Evolutionary conservation across 495 filamentous ascomycete genomes (phyloP).

Genomic region (Penicillium argentinense): DNA sequence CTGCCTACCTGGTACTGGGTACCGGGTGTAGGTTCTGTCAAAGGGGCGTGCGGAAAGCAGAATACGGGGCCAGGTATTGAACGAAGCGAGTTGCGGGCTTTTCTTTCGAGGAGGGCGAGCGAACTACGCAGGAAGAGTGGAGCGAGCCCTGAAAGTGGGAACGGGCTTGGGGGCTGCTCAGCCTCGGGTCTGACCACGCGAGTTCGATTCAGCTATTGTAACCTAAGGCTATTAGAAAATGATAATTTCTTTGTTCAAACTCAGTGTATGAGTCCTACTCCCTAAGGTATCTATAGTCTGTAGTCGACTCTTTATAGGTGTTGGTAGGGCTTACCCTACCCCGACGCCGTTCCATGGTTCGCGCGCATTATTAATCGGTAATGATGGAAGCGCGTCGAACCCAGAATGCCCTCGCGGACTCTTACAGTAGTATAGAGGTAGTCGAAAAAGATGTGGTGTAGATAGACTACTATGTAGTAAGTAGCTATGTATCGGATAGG

Average conservation of each 20-base stretch:
- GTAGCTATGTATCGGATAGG: no score
- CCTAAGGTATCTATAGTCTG: no score
- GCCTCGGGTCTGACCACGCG: constrained; percentile 21
- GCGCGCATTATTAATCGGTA: not conserved
- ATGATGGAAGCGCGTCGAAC: no score
- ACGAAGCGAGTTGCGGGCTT: constrained; percentile 19
- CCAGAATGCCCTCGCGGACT: no score
- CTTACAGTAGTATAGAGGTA: no score
- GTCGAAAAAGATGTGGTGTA: no score
- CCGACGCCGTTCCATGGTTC: not conserved
- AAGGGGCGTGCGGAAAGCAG: constrained; percentile 13
- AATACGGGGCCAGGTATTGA: constrained; percentile 23
- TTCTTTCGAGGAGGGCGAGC: constrained; percentile 22
- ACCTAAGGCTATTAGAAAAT: not conserved
- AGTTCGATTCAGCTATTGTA: not conserved
- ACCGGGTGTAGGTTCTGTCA: no score
- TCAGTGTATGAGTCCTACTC: no score
- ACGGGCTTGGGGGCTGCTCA: constrained; percentile 20
- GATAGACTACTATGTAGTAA: no score
- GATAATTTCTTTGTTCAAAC: not conserved
- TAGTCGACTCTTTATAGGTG: no score
- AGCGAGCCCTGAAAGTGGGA: constrained; percentile 36
- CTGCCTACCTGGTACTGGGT: no score
- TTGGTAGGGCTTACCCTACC: not conserved
- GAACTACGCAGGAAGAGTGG: constrained; percentile 34